Evolutionary conservation across 441 rosid species (phyloP), one percentile per base, ranked within the genome.

Genomic region (Daphne laureola): DNA sequence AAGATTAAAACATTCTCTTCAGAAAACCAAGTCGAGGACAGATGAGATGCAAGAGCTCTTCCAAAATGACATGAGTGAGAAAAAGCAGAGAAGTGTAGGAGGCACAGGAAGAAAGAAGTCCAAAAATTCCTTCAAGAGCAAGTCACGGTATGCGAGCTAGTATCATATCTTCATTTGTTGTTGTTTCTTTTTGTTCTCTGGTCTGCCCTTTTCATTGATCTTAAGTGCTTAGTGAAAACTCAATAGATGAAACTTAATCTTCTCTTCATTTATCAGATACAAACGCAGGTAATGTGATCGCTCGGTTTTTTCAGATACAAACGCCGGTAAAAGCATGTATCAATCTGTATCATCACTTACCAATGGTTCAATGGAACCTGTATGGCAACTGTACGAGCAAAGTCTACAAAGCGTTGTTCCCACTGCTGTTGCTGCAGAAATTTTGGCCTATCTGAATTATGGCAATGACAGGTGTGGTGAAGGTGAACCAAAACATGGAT

Each of bases 71-170:
- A 94, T 90, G 92, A 82, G 80, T 49, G 98, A 87, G 72, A 75
- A 43, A 57, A 94, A 80, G 75, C 79, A 69, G 58, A 79, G 68
- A 64, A 82, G 76, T 72, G 62, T 68, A 38, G 60, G 75, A 18
- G 65, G 71, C n/a, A 75, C 55, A 5, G 74, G 66, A 61, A 72
- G 67, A 61, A 89, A 75, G 50, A 84, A 82, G 73, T 65, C 97
- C 17, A 82, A 77, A 75, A 79, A 75, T 67, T 83, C 91, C 40
- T 90, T 90, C 65, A 93, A 90, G 82, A 87, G 99, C 87, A 90
- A 93, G 72, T 79, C 86, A 53, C 79, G 99, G 97, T 93, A 80
- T 58, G 75, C 42, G 57, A 61, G 12, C 46, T 38, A 55, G 35
- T 50, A n/a, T 46, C 66, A 48, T 50, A 54, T 31, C 42, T 55